Conservation (phyloP, 805 yeast genomes). For the Sugiyamaella smithiae region DNA sequence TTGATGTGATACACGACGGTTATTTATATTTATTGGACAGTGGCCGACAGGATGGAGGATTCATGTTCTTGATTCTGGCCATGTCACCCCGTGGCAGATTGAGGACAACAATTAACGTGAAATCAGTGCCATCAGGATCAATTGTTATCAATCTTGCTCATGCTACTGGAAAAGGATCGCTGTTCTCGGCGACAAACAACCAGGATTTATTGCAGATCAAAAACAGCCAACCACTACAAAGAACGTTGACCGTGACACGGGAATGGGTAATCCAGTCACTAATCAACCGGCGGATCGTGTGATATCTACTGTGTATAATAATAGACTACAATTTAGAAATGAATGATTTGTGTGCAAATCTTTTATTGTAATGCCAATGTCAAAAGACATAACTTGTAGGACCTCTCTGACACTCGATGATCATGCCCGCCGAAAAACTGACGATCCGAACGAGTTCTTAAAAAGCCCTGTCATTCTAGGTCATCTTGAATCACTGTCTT, state of each 20-base stretch:
- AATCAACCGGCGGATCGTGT: conserved; percentile 31
- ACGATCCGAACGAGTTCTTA: conserved; percentile 32
- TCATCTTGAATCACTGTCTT: conserved; percentile 31
- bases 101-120: conserved; percentile 19
- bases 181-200: conserved; percentile 15
- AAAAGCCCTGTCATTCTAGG: conserved; percentile 31
- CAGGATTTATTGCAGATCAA: not conserved
- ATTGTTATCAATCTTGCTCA: conserved; percentile 5
- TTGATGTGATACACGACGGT: conserved; percentile 16
- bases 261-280: conserved; percentile 35
- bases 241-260: conserved; percentile 15
- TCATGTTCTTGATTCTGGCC: conserved; percentile 14
- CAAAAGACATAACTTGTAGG: too few species aligned
- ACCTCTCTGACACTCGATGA: conserved; percentile 35
- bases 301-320: not conserved
- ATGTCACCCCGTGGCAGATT: not conserved
- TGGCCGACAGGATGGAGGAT: not conserved
- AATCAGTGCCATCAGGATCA: conserved; percentile 20
- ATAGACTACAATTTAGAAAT: too few species aligned
- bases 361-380: too few species aligned
- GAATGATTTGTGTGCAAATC: too few species aligned
- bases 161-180: conserved; percentile 14
- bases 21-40: conserved; percentile 24
- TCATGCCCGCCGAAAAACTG: conserved; percentile 17
- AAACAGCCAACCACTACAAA: conserved; percentile 14